Percentiles rank a stretch among this genome's conserved stretches.
Evolutionary conservation across 2,329 filamentous ascomycete genomes (phyloP).

Genomic region (Aspergillus tamarii): DNA sequence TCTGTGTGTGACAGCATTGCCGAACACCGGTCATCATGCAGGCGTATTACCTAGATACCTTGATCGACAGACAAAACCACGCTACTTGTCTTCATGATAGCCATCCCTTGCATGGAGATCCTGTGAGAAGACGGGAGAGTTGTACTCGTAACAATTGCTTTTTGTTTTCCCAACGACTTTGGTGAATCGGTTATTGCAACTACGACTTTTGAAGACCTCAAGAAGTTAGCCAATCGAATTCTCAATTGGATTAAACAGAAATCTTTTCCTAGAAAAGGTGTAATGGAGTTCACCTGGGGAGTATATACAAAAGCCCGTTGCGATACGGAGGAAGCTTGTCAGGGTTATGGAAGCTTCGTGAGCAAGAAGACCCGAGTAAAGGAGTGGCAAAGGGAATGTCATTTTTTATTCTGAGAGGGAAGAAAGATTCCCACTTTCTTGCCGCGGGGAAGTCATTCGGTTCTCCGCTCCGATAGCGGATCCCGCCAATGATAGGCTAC

Average conservation of each 20-base stretch:
- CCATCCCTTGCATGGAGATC: constrained; percentile 23
- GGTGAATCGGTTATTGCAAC: constrained; percentile 3
- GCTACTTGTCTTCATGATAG: constrained; percentile 45
- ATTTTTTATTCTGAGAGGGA: background rate
- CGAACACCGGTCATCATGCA: constrained; percentile 50
- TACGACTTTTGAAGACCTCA: constrained; percentile 10
- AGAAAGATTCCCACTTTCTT: background rate
- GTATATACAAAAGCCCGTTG: background rate
- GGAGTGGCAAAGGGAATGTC: background rate
- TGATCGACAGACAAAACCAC: constrained; percentile 44
- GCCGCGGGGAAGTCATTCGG: constrained; percentile 7
- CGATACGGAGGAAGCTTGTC: background rate
- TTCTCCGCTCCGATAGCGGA: constrained; percentile 3
- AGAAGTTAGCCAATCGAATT: constrained; percentile 12
- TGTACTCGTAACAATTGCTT: constrained; percentile 29
- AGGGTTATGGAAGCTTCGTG: background rate
- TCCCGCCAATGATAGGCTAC: background rate
- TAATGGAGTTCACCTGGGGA: constrained; percentile 1
- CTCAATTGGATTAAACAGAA: constrained; percentile 1
- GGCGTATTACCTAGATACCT: constrained; percentile 44
- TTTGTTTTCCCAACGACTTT: constrained; percentile 10
- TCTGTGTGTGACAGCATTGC: constrained; percentile 19
- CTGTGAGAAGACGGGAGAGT: constrained; percentile 27
- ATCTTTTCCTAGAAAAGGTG: background rate
- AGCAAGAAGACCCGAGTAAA: background rate